These are phyloP conservation scores for Marasmius fiardii DNA, from an alignment of 1,284 basidiomycete species.

Conservation along the genomic window DNA sequence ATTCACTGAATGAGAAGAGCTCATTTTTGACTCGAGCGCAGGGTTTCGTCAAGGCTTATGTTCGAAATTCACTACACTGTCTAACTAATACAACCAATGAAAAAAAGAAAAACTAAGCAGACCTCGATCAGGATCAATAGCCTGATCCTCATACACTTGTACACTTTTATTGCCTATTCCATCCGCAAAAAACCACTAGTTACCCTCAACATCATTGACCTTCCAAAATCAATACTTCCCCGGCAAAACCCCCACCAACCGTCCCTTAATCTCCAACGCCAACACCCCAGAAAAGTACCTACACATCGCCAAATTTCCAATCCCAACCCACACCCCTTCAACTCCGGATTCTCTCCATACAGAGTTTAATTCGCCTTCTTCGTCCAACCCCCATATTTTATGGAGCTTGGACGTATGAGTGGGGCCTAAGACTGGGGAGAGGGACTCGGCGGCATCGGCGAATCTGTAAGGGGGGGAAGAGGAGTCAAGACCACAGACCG, in stretches of 20 bases:
- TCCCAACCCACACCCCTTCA: slow-evolving; percentile 40
- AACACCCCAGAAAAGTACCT: not conserved
- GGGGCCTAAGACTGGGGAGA: slow-evolving; percentile 41
- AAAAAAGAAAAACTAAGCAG: too few species aligned
- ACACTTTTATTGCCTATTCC: too few species aligned
- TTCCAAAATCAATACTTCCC: not conserved
- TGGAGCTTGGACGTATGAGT: slow-evolving; percentile 40
- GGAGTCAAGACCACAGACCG: too few species aligned
- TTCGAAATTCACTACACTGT: too few species aligned
- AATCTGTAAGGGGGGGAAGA: slow-evolving; percentile 25
- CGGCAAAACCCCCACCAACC: not conserved
- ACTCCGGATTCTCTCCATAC: slow-evolving; percentile 37
- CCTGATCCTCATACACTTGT: too few species aligned
- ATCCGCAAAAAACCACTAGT: too few species aligned
- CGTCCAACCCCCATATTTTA: slow-evolving; percentile 50
- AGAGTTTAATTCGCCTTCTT: slow-evolving; percentile 49
- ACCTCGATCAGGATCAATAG: too few species aligned
- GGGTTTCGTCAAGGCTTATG: too few species aligned
- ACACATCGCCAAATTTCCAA: slow-evolving; percentile 21
- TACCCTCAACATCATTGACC: too few species aligned
- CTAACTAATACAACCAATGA: too few species aligned
- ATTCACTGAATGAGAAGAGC: too few species aligned
- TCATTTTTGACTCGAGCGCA: too few species aligned
- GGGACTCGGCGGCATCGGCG: slow-evolving; percentile 32
- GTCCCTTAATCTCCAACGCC: not conserved